A percentile compares a stretch with the other conserved stretches of the same genome.
phyloP scores from a whole-genome alignment of 2,329 filamentous ascomycete genomes.

The Rhinocladiella similis region DNA sequence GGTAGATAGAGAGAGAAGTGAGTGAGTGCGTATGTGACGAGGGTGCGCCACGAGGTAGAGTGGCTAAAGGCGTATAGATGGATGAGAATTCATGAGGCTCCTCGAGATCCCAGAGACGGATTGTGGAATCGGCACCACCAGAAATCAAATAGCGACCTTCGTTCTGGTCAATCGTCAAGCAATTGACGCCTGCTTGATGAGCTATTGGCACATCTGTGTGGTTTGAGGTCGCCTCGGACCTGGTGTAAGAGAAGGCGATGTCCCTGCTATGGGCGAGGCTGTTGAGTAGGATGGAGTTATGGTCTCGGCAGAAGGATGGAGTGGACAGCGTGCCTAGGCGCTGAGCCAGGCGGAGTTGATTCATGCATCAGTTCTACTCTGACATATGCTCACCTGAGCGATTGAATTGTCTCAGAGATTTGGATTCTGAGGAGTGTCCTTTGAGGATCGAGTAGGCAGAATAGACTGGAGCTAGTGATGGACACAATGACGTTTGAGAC shows the following conservation, averaged over 20 bases:
- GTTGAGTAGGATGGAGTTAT: conserved; percentile 65
- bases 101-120: conserved; percentile 87
- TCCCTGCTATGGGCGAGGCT: conserved; percentile 68
- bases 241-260: conserved; percentile 49
- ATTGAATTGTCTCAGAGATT: not conserved
- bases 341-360: conserved; percentile 24
- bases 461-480: not conserved
- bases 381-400: conserved; percentile 2
- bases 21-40: conserved; percentile 47
- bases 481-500: not conserved
- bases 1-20: conserved; percentile 50
- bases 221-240: conserved; percentile 26
- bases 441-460: not conserved
- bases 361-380: conserved; percentile 17
- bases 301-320: conserved; percentile 64
- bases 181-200: conserved; percentile 76
- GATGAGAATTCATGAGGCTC: conserved; percentile 35
- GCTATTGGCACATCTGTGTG: conserved; percentile 47
- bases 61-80: conserved; percentile 13
- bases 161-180: conserved; percentile 77
- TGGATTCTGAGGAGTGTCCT: not conserved
- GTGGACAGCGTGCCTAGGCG: conserved; percentile 63
- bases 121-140: conserved; percentile 79
- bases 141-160: conserved; percentile 79
- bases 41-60: conserved; percentile 22